Conservation (phyloP, 331 rosid genomes). For the Malus hybrid region DNA sequence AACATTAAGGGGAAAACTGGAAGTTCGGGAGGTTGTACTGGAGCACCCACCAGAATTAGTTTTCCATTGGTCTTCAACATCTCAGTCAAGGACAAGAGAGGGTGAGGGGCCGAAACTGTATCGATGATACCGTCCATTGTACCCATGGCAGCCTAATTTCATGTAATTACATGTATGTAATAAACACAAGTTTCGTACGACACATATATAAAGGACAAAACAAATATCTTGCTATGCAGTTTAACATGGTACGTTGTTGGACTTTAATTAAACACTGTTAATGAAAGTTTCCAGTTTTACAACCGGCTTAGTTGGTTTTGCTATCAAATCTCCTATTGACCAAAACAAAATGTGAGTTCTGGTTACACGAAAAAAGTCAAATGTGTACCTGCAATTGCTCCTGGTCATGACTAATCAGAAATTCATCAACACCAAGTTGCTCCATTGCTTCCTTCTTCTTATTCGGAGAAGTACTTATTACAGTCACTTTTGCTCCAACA, state of each 20-base stretch:
- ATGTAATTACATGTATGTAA: too few relatives aligned
- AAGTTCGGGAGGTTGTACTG: neutral
- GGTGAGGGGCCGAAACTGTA: constrained; percentile 9
- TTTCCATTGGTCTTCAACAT: constrained; percentile 9
- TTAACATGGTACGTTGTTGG: neutral
- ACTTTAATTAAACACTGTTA: neutral
- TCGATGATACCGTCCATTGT: constrained; percentile 16
- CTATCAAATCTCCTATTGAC: too few relatives aligned
- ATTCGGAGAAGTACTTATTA: constrained; percentile 24
- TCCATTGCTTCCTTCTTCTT: constrained; percentile 23
- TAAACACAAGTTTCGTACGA: too few relatives aligned
- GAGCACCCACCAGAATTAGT: constrained; percentile 3
- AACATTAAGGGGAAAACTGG: neutral
- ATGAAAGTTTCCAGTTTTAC: too few relatives aligned
- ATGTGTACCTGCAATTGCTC: constrained; percentile 16
- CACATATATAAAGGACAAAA: too few relatives aligned
- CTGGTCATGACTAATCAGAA: constrained; percentile 17
- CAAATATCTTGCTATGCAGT: neutral
- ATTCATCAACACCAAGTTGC: constrained; percentile 19
- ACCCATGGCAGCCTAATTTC: constrained; percentile 6
- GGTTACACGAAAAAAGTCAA: too few relatives aligned
- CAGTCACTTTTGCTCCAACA: constrained; percentile 21
- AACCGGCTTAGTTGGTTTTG: too few relatives aligned
- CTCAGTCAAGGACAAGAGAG: neutral
- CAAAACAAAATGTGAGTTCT: too few relatives aligned